Evolutionary conservation across 768 basidiomycete species (phyloP).

Genomic region (Pulveroboletus sp.): DNA sequence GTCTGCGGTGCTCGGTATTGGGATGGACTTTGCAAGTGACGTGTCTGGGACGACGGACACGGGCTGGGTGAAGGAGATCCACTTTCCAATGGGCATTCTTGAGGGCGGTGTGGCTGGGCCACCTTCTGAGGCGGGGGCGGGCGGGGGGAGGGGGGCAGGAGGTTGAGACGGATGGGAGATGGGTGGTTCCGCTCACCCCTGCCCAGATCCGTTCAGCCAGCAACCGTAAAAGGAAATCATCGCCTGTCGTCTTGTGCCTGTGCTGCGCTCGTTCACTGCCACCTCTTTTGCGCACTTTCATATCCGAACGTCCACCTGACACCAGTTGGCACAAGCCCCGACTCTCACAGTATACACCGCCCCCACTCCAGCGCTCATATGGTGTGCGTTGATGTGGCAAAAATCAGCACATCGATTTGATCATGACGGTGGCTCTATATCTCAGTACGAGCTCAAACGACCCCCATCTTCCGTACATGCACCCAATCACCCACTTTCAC

Average conservation of each 20-base stretch:
- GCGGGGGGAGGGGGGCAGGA: not conserved
- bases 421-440: not conserved
- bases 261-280: too few relatives aligned
- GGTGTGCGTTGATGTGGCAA: not conserved
- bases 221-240: not conserved
- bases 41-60: slow-evolving; percentile 21
- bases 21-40: slow-evolving; percentile 27
- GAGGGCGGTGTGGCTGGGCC: not conserved
- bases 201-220: slow-evolving; percentile 7
- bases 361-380: not conserved
- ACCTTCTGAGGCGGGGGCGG: not conserved
- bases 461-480: slow-evolving; percentile 40
- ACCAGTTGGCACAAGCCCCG: too few relatives aligned
- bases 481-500: slow-evolving; percentile 61
- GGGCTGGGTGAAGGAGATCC: slow-evolving; percentile 34
- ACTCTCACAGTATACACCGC: not conserved
- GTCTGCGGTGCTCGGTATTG: slow-evolving; percentile 52
- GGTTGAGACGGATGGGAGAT: not conserved
- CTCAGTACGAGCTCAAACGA: slow-evolving; percentile 14
- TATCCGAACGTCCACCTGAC: too few relatives aligned
- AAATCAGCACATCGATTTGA: not conserved
- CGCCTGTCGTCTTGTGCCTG: not conserved
- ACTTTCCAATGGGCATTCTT: slow-evolving; percentile 36
- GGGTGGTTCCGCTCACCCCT: slow-evolving; percentile 10
- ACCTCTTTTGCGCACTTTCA: too few relatives aligned